A percentile compares a stretch with the other conserved stretches of the same genome.
Conservation (phyloP, 2,329 filamentous ascomycete genomes). For the Whalleya microplaca region DNA sequence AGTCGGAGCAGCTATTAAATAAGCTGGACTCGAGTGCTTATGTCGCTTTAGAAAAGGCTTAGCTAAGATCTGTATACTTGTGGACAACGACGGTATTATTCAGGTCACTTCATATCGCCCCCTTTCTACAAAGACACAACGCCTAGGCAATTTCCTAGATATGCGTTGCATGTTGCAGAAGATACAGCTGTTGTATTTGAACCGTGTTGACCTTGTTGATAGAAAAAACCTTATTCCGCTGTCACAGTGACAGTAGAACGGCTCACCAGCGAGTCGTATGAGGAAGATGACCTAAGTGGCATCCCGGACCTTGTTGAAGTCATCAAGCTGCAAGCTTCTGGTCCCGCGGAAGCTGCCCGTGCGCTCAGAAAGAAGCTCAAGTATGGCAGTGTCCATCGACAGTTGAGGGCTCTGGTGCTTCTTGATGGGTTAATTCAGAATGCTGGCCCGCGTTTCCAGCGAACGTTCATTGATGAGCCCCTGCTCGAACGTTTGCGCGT, state of each 20-base stretch:
- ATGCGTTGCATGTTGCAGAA: background rate
- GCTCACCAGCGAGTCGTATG: constrained; percentile 85
- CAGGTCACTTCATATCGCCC: background rate
- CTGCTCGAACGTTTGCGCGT: constrained; percentile 89
- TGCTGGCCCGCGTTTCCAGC: constrained; percentile 84
- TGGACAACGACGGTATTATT: background rate
- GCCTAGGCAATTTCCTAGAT: background rate
- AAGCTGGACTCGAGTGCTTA: background rate
- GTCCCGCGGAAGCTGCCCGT: constrained; percentile 85
- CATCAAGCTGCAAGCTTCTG: constrained; percentile 84
- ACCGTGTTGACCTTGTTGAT: constrained; percentile 13
- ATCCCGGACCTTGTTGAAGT: constrained; percentile 95
- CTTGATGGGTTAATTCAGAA: constrained; percentile 95
- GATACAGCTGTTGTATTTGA: background rate
- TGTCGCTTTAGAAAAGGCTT: background rate
- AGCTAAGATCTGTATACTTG: background rate
- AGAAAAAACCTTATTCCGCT: constrained; percentile 89
- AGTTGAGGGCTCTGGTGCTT: constrained; percentile 84
- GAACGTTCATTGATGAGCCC: constrained; percentile 86
- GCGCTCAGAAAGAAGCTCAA: constrained; percentile 98
- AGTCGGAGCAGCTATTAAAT: background rate
- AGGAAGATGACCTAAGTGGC: constrained; percentile 88
- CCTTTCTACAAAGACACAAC: background rate
- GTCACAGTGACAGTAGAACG: constrained; percentile 92
- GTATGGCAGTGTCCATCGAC: constrained; percentile 92